Evolutionary conservation across 495 filamentous ascomycete species (phyloP), one percentile per base, ranked within the genome.

Genomic region (Penicillium crystallinum): DNA sequence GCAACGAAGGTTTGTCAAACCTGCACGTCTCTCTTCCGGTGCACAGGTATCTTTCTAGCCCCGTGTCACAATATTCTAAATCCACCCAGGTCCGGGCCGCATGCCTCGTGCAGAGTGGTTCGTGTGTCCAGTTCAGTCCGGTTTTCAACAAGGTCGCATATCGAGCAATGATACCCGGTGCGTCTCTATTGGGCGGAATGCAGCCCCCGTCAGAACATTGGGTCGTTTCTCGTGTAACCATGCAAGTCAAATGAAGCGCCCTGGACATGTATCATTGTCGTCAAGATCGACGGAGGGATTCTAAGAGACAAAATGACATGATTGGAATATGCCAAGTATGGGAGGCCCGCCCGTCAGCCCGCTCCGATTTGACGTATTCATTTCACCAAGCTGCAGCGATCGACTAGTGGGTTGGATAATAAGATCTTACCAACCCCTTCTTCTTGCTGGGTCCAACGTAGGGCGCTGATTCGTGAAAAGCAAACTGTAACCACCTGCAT

Each of bases 361-460:
- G 48, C 47, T 41, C 44, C 23, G 46, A 42, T 44, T 61, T 66
- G 67, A 64, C 64, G 58, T 65, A 67, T 55, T 51, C 22, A 45
- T 47, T 43, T 33, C 30, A 34, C 22, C 33, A 49, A 43, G 40
- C 49, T 69, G 66, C 57, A 66, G 57, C 45, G 57, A 66, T 65
- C 62, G 49, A 49, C 62, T 55, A 54, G 49, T 34, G 46, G 45
- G 19, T 50, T 55, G 44, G 31, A 29, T 45, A 49, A 52, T 56
- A 49, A 53, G 45, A 52, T 59, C 41, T 35, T 53, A 31, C 41
- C 39, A 49, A 19, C 31, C 53, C 49, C 41, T 22, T 29, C 18
- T 18, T 17, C n/a, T 27, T 22, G 22, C 34, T 44, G 30, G 48
- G 38, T 33, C 48, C 19, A 18, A 34, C 5, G 48, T 50, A 42